These are phyloP conservation scores for Vigna nakashimae DNA, from an alignment of 306 rosid species.

Conservation along the genomic window DNA sequence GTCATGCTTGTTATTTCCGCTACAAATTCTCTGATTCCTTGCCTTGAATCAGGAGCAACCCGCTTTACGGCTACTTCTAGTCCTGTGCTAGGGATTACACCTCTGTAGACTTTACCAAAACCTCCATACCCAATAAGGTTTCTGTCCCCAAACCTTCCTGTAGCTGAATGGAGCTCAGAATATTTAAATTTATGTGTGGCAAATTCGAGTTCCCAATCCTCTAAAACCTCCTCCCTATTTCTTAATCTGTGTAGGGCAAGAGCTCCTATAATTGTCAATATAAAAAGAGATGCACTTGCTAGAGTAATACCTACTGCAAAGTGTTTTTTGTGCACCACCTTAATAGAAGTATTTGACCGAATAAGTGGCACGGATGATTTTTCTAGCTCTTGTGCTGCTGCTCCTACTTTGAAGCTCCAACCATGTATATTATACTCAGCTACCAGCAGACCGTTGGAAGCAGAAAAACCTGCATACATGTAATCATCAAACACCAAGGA, in stretches of 20 bases:
- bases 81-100: constrained; percentile 43
- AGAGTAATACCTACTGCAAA: too few species aligned
- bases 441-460: constrained; percentile 44
- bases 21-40: constrained; percentile 53
- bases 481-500: constrained; percentile 33
- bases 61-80: constrained; percentile 49
- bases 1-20: constrained; percentile 52
- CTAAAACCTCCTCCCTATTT: too few species aligned
- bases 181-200: constrained; percentile 44
- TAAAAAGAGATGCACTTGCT: too few species aligned
- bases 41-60: constrained; percentile 43
- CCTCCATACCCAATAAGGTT: constrained; percentile 49
- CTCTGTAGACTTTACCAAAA: constrained; percentile 53
- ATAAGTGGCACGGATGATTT: constrained; percentile 37
- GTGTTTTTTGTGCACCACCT: not conserved
- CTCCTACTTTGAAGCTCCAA: constrained; percentile 49
- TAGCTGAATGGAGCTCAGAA: constrained; percentile 46
- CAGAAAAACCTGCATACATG: constrained; percentile 51
- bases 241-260: too few species aligned
- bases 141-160: constrained; percentile 44
- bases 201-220: constrained; percentile 52
- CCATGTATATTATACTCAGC: constrained; percentile 44
- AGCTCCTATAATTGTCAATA: too few species aligned
- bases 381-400: constrained; percentile 43
- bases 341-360: constrained; percentile 7